Conservation (phyloP, 306 rosid genomes). For the Pterocarpus macrocarpus region DNA sequence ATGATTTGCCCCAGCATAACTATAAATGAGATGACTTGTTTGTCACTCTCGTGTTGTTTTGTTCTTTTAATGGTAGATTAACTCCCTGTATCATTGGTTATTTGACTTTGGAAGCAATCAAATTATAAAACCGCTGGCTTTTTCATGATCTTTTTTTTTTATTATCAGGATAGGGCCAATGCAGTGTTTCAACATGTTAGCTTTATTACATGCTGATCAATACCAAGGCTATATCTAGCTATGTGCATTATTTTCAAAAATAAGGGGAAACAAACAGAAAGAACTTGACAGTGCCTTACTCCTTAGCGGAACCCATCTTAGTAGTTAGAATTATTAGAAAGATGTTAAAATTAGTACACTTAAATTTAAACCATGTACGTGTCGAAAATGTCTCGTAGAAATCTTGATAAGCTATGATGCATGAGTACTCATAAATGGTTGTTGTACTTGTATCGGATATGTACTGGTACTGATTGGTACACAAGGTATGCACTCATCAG, state of each 20-base stretch:
- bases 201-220: slow-evolving; percentile 12
- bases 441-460: too few relatives aligned
- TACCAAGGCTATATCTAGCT: slow-evolving; percentile 6
- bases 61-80: background rate
- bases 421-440: too few relatives aligned
- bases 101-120: slow-evolving; percentile 11
- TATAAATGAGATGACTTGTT: background rate
- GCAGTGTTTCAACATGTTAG: slow-evolving; percentile 9
- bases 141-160: background rate
- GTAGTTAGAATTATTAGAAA: background rate
- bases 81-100: background rate
- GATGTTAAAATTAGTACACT: slow-evolving; percentile 8
- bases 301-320: background rate
- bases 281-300: too few relatives aligned
- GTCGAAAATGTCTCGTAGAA: too few relatives aligned
- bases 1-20: background rate
- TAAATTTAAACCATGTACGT: background rate
- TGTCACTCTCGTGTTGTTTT: slow-evolving; percentile 1
- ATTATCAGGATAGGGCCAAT: background rate
- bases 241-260: background rate
- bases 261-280: background rate
- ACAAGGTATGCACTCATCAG: background rate
- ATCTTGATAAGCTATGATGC: too few relatives aligned
- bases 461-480: too few relatives aligned
- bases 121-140: background rate